Percentiles rank a stretch among this genome's conserved stretches.
These are phyloP conservation scores for Circinella umbellata DNA, from an alignment of 371 early-diverging fungal species.

Conservation along the genomic window DNA sequence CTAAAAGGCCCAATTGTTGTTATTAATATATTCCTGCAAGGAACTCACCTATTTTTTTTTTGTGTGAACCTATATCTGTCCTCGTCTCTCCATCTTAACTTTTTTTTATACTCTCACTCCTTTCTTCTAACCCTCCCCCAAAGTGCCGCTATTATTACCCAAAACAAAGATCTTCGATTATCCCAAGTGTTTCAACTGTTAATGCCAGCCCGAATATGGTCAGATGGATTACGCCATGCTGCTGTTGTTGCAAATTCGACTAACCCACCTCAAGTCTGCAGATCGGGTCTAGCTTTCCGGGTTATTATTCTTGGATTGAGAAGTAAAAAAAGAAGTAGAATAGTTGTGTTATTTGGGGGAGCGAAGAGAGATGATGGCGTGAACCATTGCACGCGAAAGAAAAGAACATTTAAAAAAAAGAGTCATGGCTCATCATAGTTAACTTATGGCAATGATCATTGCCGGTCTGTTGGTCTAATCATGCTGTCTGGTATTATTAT, in stretches of 20 bases:
- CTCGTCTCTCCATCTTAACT: no score
- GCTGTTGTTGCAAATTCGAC: constrained; percentile 12
- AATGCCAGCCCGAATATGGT: constrained; percentile 13
- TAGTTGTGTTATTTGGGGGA: not conserved
- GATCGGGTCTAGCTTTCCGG: constrained; percentile 11
- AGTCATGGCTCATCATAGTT: no score
- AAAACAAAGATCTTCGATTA: constrained; percentile 18
- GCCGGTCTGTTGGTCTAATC: no score
- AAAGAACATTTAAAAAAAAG: no score
- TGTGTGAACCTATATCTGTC: no score
- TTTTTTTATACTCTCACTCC: not conserved
- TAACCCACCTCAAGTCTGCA: constrained; percentile 9
- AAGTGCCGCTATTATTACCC: constrained; percentile 5
- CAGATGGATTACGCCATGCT: constrained; percentile 24
- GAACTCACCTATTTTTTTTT: no score
- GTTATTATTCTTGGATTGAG: not conserved
- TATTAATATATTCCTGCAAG: not conserved
- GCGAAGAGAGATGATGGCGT: no score
- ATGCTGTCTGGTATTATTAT: not conserved
- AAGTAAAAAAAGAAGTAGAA: no score
- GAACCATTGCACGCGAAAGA: no score
- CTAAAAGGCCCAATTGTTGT: not conserved
- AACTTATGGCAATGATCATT: no score
- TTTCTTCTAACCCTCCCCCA: constrained; percentile 1
- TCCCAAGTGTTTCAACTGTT: constrained; percentile 13